Base-by-base conservation (phyloP, 2,329 filamentous ascomycete species). In the Diaporthe sp. region DNA sequence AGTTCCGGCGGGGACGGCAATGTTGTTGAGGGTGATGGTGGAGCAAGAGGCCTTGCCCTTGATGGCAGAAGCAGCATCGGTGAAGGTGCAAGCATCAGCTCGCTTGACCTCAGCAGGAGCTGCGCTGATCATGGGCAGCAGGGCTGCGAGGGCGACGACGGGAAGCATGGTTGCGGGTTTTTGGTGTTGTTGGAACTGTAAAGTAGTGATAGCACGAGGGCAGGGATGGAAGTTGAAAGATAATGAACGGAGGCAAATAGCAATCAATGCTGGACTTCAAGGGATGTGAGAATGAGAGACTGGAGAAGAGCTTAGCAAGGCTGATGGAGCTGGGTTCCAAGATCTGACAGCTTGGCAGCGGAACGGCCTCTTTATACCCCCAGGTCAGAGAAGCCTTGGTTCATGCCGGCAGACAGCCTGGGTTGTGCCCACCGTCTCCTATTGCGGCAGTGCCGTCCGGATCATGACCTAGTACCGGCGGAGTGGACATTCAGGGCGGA, bases 41-140 rank as follows among this genome's bases (percentile, higher is more conserved):
- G 82, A 80, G 79, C 84, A 85, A 31, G 82, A 81, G 81, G 90
- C 88, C 74, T 77, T 76, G 79, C 85, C 85, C 77, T 85, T 85
- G 77, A 83, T 86, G 57, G 88, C 89, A 8, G 85, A 79, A 8
- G 76, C 73, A 71, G 88, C 87, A 71, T 86, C 85, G 49, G 86
- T 89, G 80, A 92, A 91, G 10, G 88, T 91, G 83, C 90, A 92
- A 72, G 78, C 75, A 4, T 78, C 81, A 9, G 78, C 76, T 22
- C 74, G 76, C 25, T 57, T 60, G 62, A 68, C 44, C 22, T 68
- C 62, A 12, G 73, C 65, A 7, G 72, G 72, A 51, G 60, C 74
- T 4, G 68, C 74, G 49, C 61, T 58, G 31, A 61, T 55, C 17
- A 73, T 25, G 31, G 74, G 58, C 60, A 75, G 74, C 74, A 75